Conservation (phyloP, 495 filamentous ascomycete species). For the Diplogelasinospora grovesii region DNA sequence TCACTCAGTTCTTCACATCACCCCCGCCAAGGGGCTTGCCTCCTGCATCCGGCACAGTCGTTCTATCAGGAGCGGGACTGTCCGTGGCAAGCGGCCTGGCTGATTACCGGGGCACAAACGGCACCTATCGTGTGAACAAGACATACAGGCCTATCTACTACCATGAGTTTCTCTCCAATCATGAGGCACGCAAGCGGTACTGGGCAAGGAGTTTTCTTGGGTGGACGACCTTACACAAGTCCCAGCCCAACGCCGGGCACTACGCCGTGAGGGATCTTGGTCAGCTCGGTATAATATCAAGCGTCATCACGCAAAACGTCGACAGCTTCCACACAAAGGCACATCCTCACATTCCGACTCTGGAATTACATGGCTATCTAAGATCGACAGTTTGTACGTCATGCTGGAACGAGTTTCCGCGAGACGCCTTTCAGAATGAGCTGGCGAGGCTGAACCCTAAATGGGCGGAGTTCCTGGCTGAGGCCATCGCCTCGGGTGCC, state of each 20-base stretch:
- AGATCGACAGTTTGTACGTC: slow-evolving; percentile 74
- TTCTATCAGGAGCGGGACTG: slow-evolving; percentile 87
- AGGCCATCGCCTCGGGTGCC: slow-evolving; percentile 64
- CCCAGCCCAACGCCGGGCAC: slow-evolving; percentile 75
- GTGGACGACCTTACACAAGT: slow-evolving; percentile 73
- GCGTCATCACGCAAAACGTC: slow-evolving; percentile 91
- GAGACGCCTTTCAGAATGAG: slow-evolving; percentile 67
- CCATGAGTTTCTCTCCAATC: slow-evolving; percentile 73
- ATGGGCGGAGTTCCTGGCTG: slow-evolving; percentile 72
- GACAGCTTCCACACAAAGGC: slow-evolving; percentile 82
- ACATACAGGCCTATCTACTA: slow-evolving; percentile 88
- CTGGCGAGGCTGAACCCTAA: slow-evolving; percentile 74
- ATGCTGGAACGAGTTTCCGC: slow-evolving; percentile 59
- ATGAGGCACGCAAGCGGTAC: slow-evolving; percentile 88
- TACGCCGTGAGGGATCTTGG: slow-evolving; percentile 65
- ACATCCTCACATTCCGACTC: slow-evolving; percentile 66
- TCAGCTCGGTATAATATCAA: slow-evolving; percentile 61
- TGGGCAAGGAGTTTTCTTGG: slow-evolving; percentile 94
- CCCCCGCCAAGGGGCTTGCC: slow-evolving; percentile 44
- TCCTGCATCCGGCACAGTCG: slow-evolving; percentile 47
- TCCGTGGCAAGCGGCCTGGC: slow-evolving; percentile 89
- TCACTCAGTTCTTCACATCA: slow-evolving; percentile 65
- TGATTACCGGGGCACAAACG: slow-evolving; percentile 84
- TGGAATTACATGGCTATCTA: slow-evolving; percentile 89
- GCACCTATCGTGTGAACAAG: slow-evolving; percentile 87